Evolutionary conservation across 2,329 filamentous ascomycete species (phyloP).

Genomic region (Fusarium avenaceum): DNA sequence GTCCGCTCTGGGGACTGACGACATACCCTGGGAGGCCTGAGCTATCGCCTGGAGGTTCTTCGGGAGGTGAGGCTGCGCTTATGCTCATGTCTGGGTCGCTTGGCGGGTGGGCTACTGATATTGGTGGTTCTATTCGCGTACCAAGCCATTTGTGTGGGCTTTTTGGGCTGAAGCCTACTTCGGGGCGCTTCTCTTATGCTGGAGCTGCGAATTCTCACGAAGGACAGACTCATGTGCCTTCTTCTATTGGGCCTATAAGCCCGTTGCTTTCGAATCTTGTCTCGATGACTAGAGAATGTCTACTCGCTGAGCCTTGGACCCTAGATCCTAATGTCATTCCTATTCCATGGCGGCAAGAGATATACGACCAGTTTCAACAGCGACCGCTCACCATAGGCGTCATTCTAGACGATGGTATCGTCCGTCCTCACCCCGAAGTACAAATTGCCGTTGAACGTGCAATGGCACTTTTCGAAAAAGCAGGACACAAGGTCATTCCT

Average conservation of each 20-base stretch:
- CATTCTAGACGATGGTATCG: not conserved
- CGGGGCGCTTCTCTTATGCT: not conserved
- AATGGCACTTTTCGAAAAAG: not conserved
- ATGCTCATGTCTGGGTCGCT: constrained; percentile 12
- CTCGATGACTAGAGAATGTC: not conserved
- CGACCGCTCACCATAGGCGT: not conserved
- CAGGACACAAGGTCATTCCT: not conserved
- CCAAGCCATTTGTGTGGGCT: not conserved
- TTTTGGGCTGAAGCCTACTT: constrained; percentile 1
- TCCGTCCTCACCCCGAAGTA: constrained; percentile 3
- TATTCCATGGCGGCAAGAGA: not conserved
- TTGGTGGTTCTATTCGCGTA: constrained; percentile 7
- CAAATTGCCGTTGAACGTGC: not conserved
- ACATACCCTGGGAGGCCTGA: not conserved
- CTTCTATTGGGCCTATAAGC: constrained; percentile 7
- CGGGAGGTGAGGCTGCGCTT: not conserved
- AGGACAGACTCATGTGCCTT: constrained; percentile 1
- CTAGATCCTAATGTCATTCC: not conserved
- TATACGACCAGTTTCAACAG: rapidly evolving
- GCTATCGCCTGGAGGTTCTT: not conserved
- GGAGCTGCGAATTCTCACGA: constrained; percentile 1
- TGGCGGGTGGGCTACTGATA: constrained; percentile 6
- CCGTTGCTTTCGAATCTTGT: not conserved
- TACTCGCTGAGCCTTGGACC: not conserved
- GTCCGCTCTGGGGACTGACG: not conserved